Base-by-base conservation (phyloP, 2,329 filamentous ascomycete species). In the Penicillium sclerotiorum region DNA sequence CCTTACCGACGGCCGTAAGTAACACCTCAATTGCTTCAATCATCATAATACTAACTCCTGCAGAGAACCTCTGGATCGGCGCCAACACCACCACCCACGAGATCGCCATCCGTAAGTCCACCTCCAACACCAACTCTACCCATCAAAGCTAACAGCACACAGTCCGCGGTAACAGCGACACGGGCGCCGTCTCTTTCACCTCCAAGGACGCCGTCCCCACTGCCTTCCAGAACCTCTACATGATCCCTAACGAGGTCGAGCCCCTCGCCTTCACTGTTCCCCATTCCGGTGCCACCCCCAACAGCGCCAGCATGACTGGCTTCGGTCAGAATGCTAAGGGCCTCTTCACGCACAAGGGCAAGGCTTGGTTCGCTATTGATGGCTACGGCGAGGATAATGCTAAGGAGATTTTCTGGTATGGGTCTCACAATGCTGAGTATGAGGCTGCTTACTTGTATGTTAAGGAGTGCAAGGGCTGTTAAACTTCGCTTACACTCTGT, bases 401-500 rank as follows among this genome's bases (percentile, higher is more conserved):
- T 22, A 64, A 64, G 53, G 52, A 57, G 33, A 50, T 66, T 39
- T 63, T 53, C 44, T 66, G 64, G 64, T 64, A 62, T 20, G 64
- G 53, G 12, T 46, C 48, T 23, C 63, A 66, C 45, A 62, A 46
- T 15, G 47, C 58, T 8, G 52, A 53, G 45, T 64, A 62, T 35
- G 48, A 23, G 20, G 20, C 27, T n/a, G 48, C 45, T 20, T 50
- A 58, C 21, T 51, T 66, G 5, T 62, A 50, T 43, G 62, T 66
- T 8, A 63, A 65, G 59, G 61, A 64, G 52, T 60, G 53, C 45
- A 60, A 55, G 57, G 56, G 56, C 13, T 60, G 56, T 42, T 57
- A 55, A 41, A 35, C n/a, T n/a, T n/a, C n/a, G n/a, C n/a, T n/a
- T n/a, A n/a, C n/a, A n/a, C n/a, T n/a, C n/a, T n/a, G n/a, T n/a